Evolutionary conservation across 768 basidiomycete species (phyloP).

Genomic region (Cytidiella melzeri): DNA sequence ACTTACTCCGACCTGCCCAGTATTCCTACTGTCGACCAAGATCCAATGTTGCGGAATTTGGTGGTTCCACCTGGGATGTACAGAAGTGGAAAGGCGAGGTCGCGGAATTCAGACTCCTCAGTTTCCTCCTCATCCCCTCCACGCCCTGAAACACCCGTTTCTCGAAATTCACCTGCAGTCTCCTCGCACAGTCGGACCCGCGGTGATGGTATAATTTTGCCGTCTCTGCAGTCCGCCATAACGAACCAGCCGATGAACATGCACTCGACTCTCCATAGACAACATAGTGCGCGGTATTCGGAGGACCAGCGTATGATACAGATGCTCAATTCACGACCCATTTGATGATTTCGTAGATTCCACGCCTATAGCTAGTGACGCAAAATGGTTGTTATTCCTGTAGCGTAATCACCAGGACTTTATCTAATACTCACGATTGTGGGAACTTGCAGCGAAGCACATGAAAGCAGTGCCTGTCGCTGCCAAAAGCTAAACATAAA

Average conservation of each 20-base stretch:
- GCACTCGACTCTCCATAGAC: constrained; percentile 22
- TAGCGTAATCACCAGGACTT: background rate
- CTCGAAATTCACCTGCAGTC: constrained; percentile 13
- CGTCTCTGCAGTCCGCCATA: constrained; percentile 36
- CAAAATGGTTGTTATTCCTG: background rate
- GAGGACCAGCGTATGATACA: constrained; percentile 59
- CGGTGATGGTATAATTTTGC: constrained; percentile 27
- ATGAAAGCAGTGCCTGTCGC: background rate
- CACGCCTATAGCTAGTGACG: background rate
- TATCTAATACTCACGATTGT: constrained; percentile 2
- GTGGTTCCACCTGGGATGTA: constrained; percentile 35
- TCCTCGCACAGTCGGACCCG: constrained; percentile 11
- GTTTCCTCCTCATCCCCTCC: constrained; percentile 19
- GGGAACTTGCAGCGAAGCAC: background rate
- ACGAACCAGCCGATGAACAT: constrained; percentile 23
- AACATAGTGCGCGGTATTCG: constrained; percentile 34
- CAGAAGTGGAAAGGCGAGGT: constrained; percentile 35
- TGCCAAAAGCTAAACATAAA: constrained; percentile 3
- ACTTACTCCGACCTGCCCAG: constrained; percentile 32
- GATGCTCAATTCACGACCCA: constrained; percentile 43
- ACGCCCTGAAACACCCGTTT: constrained; percentile 17
- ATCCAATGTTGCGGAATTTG: constrained; percentile 29
- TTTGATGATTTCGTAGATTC: constrained; percentile 18
- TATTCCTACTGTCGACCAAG: constrained; percentile 34
- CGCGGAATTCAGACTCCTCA: constrained; percentile 29